Percentiles rank a stretch among this genome's conserved stretches.
Conservation (phyloP, 768 basidiomycete genomes). For the Auricularia heimuer region DNA sequence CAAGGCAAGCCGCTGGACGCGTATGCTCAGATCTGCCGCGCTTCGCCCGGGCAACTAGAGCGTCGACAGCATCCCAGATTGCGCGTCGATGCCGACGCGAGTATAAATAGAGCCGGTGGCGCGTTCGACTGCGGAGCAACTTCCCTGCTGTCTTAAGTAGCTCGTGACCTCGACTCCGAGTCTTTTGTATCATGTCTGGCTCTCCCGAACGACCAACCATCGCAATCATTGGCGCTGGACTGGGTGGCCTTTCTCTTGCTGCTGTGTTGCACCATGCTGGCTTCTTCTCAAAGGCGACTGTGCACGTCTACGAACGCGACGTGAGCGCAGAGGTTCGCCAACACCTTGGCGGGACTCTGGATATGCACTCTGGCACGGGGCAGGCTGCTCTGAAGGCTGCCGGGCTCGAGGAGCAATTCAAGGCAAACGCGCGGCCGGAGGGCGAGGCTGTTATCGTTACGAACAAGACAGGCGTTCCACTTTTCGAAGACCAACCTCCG, state of each 20-base stretch:
- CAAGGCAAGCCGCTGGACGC: too few species aligned
- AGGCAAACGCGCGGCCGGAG: slow-evolving; percentile 11
- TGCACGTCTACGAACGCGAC: slow-evolving; percentile 19
- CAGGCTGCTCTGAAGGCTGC: slow-evolving; percentile 15
- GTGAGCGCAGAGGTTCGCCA: slow-evolving; percentile 8
- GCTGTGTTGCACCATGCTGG: slow-evolving; percentile 16
- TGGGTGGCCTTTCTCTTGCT: slow-evolving; percentile 19
- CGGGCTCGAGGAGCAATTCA: slow-evolving; percentile 15
- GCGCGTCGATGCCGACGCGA: too few species aligned
- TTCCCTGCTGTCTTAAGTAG: too few species aligned
- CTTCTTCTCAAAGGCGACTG: not conserved
- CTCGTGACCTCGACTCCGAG: too few species aligned
- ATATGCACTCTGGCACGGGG: slow-evolving; percentile 20
- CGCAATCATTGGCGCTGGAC: slow-evolving; percentile 20
- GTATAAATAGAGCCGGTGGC: too few species aligned
- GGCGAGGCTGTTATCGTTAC: slow-evolving; percentile 15
- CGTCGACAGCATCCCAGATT: too few species aligned
- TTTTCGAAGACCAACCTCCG: not conserved
- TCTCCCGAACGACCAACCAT: not conserved
- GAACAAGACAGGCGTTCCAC: slow-evolving; percentile 3
- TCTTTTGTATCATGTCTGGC: too few species aligned
- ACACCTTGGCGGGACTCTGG: slow-evolving; percentile 19
- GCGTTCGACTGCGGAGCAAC: too few species aligned
- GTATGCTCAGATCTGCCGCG: too few species aligned
- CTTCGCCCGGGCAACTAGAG: too few species aligned